Percentiles rank a stretch among this genome's conserved stretches.
These are phyloP conservation scores for Scedosporium dehoogii DNA, from an alignment of 2,329 filamentous ascomycete genomes.

Conservation along the genomic window DNA sequence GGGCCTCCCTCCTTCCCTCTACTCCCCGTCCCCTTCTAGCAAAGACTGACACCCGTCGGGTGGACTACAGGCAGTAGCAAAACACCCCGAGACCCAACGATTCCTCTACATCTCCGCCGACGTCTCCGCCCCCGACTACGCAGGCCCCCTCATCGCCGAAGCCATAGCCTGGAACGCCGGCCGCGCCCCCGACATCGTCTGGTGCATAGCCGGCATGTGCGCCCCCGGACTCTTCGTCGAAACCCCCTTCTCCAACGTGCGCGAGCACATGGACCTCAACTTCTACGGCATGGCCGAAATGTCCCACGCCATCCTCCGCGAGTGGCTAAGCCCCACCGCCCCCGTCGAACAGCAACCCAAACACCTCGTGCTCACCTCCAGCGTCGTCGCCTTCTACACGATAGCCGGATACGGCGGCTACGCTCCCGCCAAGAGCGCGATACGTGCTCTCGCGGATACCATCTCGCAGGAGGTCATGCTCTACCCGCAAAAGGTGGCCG, in stretches of 20 bases:
- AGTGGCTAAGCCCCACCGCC: constrained; percentile 54
- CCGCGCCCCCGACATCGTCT: constrained; percentile 70
- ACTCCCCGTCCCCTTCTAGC: background rate
- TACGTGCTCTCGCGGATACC: constrained; percentile 74
- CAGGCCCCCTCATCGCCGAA: constrained; percentile 58
- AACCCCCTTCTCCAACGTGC: constrained; percentile 53
- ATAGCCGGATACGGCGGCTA: constrained; percentile 79
- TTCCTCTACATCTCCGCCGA: constrained; percentile 83
- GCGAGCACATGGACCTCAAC: constrained; percentile 82
- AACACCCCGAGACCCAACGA: constrained; percentile 55
- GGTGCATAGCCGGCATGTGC: constrained; percentile 75
- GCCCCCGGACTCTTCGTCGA: constrained; percentile 71
- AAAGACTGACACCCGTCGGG: constrained; percentile 1
- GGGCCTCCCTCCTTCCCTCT: too few species aligned
- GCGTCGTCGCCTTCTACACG: constrained; percentile 63
- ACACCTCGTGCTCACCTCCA: constrained; percentile 84
- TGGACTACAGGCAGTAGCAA: constrained; percentile 48
- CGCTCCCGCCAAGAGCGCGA: constrained; percentile 72
- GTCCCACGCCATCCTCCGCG: constrained; percentile 65
- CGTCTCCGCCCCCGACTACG: constrained; percentile 61
- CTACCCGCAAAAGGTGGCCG: constrained; percentile 73
- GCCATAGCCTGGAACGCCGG: constrained; percentile 71
- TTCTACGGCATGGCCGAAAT: constrained; percentile 84
- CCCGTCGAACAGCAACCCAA: constrained; percentile 40
- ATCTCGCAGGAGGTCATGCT: constrained; percentile 75